Conservation (phyloP, 2,329 filamentous ascomycete genomes). For the Xylariales sp. region DNA sequence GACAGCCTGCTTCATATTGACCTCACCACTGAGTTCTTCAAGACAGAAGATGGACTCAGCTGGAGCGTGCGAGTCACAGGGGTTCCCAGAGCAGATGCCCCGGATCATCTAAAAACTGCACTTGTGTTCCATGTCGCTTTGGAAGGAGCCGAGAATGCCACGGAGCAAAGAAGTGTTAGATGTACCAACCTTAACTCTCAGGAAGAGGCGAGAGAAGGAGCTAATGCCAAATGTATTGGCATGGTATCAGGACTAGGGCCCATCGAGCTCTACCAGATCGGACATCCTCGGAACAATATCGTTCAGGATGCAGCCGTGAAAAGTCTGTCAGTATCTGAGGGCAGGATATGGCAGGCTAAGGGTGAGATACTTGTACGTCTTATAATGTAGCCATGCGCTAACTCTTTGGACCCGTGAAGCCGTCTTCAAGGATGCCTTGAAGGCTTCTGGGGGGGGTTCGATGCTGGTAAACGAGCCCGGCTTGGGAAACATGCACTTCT, state of each 20-base stretch:
- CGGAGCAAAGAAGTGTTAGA: not conserved
- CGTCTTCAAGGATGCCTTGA: conserved; percentile 50
- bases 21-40: conserved; percentile 66
- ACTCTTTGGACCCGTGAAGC: conserved; percentile 49
- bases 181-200: not conserved
- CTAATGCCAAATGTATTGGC: conserved; percentile 52
- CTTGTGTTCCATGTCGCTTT: conserved; percentile 59
- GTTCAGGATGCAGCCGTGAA: conserved; percentile 42
- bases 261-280: conserved; percentile 55
- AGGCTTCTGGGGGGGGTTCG: conserved; percentile 56
- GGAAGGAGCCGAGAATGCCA: conserved; percentile 49
- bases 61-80: conserved; percentile 65
- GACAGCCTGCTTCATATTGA: conserved; percentile 62
- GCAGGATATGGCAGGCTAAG: conserved; percentile 64
- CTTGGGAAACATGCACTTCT: conserved; percentile 56
- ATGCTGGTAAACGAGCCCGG: conserved; percentile 47
- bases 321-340: conserved; percentile 51
- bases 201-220: conserved; percentile 15
- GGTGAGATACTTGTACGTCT: conserved; percentile 27
- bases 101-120: conserved; percentile 48
- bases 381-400: conserved; percentile 16
- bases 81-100: conserved; percentile 51
- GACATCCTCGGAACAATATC: conserved; percentile 45
- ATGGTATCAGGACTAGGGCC: conserved; percentile 53
- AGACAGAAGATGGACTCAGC: conserved; percentile 59